A percentile compares a stretch with the other conserved stretches of the same genome.
Conservation (phyloP, 2,329 filamentous ascomycete genomes). For the Malbranchea cinnamomea region DNA sequence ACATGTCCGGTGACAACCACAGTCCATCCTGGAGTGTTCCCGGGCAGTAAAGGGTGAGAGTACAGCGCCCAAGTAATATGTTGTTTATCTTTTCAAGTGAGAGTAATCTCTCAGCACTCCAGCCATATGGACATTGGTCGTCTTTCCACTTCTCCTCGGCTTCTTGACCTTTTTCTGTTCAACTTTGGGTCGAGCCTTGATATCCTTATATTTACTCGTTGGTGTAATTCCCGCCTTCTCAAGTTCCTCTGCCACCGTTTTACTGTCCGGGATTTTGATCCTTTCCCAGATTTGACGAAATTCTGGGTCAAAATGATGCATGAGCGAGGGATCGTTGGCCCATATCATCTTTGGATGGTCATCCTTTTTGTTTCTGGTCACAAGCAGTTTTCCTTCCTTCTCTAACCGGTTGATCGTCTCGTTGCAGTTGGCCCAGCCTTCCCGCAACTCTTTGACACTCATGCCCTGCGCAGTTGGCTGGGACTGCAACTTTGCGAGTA, state of each 20-base stretch:
- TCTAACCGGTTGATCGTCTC: slow-evolving; percentile 66
- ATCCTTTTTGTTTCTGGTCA: slow-evolving; percentile 86
- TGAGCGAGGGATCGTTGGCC: slow-evolving; percentile 69
- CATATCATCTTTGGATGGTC: slow-evolving; percentile 73
- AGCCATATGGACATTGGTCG: slow-evolving; percentile 77
- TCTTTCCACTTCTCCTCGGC: slow-evolving; percentile 58
- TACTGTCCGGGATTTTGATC: slow-evolving; percentile 58
- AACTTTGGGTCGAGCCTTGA: slow-evolving; percentile 40
- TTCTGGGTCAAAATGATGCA: slow-evolving; percentile 62
- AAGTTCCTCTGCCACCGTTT: slow-evolving; percentile 64
- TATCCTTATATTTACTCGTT: slow-evolving; percentile 62
- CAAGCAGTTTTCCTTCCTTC: slow-evolving; percentile 61
- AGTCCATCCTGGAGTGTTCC: no score
- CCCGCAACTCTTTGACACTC: slow-evolving; percentile 78
- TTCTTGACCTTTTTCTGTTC: slow-evolving; percentile 62
- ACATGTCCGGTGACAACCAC: no score
- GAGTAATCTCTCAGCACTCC: slow-evolving; percentile 64
- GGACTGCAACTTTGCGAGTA: slow-evolving; percentile 66
- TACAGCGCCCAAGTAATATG: no score
- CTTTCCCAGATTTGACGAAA: slow-evolving; percentile 75
- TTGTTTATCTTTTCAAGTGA: slow-evolving; percentile 26
- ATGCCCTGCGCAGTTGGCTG: slow-evolving; percentile 71
- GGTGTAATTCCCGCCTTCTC: slow-evolving; percentile 67
- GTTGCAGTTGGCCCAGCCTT: slow-evolving; percentile 83
- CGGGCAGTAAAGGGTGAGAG: no score